phyloP scores from a whole-genome alignment of 768 basidiomycete genomes.

The Termitomyces bulborhizus region DNA sequence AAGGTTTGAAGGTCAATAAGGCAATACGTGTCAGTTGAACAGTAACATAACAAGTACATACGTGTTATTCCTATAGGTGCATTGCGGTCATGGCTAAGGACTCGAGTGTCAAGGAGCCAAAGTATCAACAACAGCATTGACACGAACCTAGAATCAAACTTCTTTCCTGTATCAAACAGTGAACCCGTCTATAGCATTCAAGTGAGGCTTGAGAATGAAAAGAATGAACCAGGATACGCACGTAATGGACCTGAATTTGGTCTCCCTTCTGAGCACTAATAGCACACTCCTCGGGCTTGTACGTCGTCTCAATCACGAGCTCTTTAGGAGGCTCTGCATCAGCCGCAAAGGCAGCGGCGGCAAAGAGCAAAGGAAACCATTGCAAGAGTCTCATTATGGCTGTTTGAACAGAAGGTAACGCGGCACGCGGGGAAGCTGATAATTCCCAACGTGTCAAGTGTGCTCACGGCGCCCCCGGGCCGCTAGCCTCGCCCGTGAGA shows the following conservation, averaged over 20 bases:
- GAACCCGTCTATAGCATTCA: conserved; percentile 61
- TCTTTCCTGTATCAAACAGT: conserved; percentile 64
- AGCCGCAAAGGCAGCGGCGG: conserved; percentile 38
- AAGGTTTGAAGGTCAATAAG: background rate
- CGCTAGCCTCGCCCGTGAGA: background rate
- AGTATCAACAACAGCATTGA: background rate
- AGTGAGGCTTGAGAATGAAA: background rate
- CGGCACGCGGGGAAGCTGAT: background rate
- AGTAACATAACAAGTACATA: conserved; percentile 26
- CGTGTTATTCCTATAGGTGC: conserved; percentile 74
- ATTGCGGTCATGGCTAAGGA: conserved; percentile 60
- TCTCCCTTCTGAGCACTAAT: conserved; percentile 56
- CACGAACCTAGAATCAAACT: conserved; percentile 85
- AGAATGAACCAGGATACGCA: conserved; percentile 23
- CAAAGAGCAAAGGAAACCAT: conserved; percentile 44
- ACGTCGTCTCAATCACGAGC: conserved; percentile 58
- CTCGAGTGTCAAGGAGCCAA: background rate
- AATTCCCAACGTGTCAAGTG: background rate
- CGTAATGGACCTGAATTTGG: conserved; percentile 71
- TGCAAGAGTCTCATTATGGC: conserved; percentile 45
- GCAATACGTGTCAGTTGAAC: background rate
- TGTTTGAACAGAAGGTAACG: background rate
- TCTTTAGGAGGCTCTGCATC: conserved; percentile 33
- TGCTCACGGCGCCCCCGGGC: background rate
- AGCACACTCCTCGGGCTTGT: conserved; percentile 50